Base-by-base conservation (phyloP, 805 yeast species). In the Barnettozyma pratensis region DNA sequence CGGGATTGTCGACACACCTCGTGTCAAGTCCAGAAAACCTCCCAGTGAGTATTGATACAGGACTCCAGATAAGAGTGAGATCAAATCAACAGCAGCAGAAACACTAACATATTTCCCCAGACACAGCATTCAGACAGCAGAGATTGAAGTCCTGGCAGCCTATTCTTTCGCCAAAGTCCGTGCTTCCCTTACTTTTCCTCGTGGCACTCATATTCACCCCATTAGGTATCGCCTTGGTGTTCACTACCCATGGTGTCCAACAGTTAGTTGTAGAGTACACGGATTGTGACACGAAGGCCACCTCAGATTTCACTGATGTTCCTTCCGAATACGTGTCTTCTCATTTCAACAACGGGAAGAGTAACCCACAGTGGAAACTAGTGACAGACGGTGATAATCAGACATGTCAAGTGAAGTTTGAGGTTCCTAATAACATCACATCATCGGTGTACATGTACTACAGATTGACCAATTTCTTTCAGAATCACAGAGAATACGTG, bases 401-500 rank as follows among this genome's bases (percentile, higher is more conserved):
- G 19, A 71, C 70, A 3, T 92, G 99, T 66, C 70, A 74, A 30
- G 58, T 94, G 37, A 79, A 81, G 59, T 92, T 94, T 68, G 77
- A 79, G 38, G 64, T 89, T 29, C 95, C 96, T 11, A 72, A 72
- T 40, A 82, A 81, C 47, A 74, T 94, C 64, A 74, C 80, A 39
- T 78, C 83, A 3, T 88, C 96, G 4, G 62, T 90, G 7, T 90
- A 75, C 63, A 61, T 89, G 54, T 94, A 88, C 69, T 94, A 94
- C 70, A 81, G 83, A 56, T 72, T 94, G 59, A 90, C 97, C 35
- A 89, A 89, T 64, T 94, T 92, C 66, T 90, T 76, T 66, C 98
- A 94, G 66, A 94, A 94, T 65, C 99, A 94, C 69, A 80, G 99
- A 52, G 87, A 94, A 53, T 94, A 89, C 63, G 98, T 92, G 34